Evolutionary conservation across 352 stramenopile species (phyloP).

Genomic region (Globisporangium sylvaticum): DNA sequence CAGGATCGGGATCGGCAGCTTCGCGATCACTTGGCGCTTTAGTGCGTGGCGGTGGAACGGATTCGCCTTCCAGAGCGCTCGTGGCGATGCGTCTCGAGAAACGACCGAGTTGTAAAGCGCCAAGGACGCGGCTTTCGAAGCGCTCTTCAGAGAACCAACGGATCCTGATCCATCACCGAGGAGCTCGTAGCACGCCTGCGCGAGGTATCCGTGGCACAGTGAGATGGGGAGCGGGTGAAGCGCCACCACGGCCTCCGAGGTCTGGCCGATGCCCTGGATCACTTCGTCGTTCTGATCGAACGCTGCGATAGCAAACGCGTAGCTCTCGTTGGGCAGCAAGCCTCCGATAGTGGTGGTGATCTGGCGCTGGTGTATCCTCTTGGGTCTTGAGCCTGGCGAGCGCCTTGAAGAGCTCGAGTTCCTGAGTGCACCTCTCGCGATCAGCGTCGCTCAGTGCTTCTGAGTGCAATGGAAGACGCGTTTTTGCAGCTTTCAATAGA

Average conservation of each 20-base stretch:
- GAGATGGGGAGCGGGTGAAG: constrained; percentile 60
- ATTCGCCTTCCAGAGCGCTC: constrained; percentile 47
- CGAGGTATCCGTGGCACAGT: constrained; percentile 73
- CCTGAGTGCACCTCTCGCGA: constrained; percentile 7
- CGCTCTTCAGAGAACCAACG: constrained; percentile 6
- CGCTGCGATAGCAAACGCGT: constrained; percentile 80
- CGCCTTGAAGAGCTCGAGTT: constrained; percentile 29
- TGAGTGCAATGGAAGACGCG: constrained; percentile 11
- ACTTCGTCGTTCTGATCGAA: constrained; percentile 62
- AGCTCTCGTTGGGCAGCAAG: constrained; percentile 64
- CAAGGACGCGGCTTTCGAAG: constrained; percentile 29
- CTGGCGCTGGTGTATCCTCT: neutral
- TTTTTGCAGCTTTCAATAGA: constrained; percentile 20
- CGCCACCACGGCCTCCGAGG: constrained; percentile 50
- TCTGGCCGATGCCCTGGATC: constrained; percentile 67
- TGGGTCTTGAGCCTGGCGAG: constrained; percentile 9
- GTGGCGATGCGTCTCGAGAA: constrained; percentile 23
- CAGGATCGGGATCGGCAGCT: constrained; percentile 49
- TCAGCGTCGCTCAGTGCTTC: constrained; percentile 1
- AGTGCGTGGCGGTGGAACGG: constrained; percentile 65
- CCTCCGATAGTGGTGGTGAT: constrained; percentile 47
- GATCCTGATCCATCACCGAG: neutral
- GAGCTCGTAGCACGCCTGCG: constrained; percentile 40
- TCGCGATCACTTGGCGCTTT: constrained; percentile 33
- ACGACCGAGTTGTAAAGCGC: constrained; percentile 49